phyloP scores from a whole-genome alignment of 2,329 filamentous ascomycete species.

The Pochonia chlamydosporia region DNA sequence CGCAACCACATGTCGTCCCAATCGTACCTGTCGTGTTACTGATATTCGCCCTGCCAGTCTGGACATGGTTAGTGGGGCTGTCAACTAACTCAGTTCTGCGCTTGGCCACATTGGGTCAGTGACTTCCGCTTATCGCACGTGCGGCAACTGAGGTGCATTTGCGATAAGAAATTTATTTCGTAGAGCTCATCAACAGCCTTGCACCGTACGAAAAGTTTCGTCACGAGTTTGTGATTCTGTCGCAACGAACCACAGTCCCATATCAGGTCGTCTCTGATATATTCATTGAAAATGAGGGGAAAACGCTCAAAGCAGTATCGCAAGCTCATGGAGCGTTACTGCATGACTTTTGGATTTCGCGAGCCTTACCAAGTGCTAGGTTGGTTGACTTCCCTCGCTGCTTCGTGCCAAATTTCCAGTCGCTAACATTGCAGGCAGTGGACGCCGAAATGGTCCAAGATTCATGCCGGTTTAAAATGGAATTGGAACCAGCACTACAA shows the following conservation, averaged over 20 bases:
- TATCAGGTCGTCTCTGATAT: not conserved
- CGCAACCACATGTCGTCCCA: no score
- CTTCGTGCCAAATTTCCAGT: not conserved
- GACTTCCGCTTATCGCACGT: slow-evolving; percentile 28
- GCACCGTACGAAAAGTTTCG: not conserved
- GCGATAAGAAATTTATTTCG: slow-evolving; percentile 36
- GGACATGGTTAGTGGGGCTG: not conserved
- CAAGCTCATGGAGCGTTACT: slow-evolving; percentile 92
- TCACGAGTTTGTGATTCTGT: not conserved
- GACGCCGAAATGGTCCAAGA: slow-evolving; percentile 82
- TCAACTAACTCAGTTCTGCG: not conserved
- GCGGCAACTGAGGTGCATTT: slow-evolving; percentile 11
- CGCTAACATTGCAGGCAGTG: slow-evolving; percentile 38
- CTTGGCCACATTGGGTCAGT: slow-evolving; percentile 5
- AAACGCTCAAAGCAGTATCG: slow-evolving; percentile 51
- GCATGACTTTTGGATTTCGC: slow-evolving; percentile 81
- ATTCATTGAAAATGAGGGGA: slow-evolving; percentile 35
- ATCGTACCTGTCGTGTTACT: no score
- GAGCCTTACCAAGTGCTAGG: slow-evolving; percentile 88
- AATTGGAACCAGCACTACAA: slow-evolving; percentile 69
- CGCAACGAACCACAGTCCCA: not conserved
- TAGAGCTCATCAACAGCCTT: not conserved
- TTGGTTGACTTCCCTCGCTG: slow-evolving; percentile 28
- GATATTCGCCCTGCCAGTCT: not conserved
- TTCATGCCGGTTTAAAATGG: slow-evolving; percentile 81